Conservation (phyloP, 78 protist genomes). For the Tieghemostelium lacteum region DNA sequence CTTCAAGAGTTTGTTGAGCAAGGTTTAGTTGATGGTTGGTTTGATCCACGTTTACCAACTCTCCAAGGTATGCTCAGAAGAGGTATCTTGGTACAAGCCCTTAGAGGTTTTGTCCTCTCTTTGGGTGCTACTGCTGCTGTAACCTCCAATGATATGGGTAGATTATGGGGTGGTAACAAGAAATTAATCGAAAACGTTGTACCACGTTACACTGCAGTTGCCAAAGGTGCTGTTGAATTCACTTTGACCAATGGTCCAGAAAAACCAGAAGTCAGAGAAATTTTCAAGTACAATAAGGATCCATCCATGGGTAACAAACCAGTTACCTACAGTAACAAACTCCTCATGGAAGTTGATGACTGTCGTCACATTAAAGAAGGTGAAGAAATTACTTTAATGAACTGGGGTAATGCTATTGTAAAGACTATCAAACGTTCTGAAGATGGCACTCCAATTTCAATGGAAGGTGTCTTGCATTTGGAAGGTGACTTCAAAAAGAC, state of each 20-base stretch:
- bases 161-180: constrained; percentile 96
- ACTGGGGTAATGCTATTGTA: constrained; percentile 96
- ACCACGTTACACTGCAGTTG: constrained; percentile 68
- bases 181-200: constrained; percentile 91
- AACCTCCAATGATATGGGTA: constrained; percentile 75
- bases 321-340: constrained; percentile 19
- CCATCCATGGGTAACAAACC: constrained; percentile 88
- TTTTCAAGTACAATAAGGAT: constrained; percentile 89
- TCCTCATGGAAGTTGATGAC: constrained; percentile 89
- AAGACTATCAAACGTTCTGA: constrained; percentile 23
- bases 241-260: constrained; percentile 53
- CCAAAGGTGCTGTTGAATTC: constrained; percentile 2
- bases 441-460: constrained; percentile 13
- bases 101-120: constrained; percentile 85
- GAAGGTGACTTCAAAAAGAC: constrained; percentile 93
- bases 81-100: constrained; percentile 95
- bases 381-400: constrained; percentile 95
- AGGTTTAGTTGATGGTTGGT: constrained; percentile 96
- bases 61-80: constrained; percentile 94
- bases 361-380: constrained; percentile 78
- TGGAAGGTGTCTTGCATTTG: constrained; percentile 69
- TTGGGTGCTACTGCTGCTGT: constrained; percentile 85
- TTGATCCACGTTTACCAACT: constrained; percentile 99
- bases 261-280: constrained; percentile 7
- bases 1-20: constrained; percentile 92